Base-by-base conservation (phyloP, 768 basidiomycete species). In the Suillus alpinus region DNA sequence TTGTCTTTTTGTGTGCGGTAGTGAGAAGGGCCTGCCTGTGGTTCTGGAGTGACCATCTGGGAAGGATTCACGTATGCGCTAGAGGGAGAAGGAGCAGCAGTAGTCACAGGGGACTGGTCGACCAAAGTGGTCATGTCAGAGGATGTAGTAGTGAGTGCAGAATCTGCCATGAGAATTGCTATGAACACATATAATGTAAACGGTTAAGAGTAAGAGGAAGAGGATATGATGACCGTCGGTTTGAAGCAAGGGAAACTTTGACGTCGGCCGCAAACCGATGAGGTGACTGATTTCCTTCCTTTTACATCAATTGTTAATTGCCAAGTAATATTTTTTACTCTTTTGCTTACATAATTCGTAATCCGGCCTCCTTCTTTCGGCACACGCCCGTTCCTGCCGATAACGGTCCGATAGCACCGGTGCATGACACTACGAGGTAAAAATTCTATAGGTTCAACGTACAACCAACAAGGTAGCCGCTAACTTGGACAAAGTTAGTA, bases 31-130 rank as follows among this genome's bases (percentile, higher is more conserved):
- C 59, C 68, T 59, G 67, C 78, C 61, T 80, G 77, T n/a, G 79
- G 77, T 63, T 77, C 68, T 26, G 68, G 67, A 36, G 65, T 64
- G 23, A 53, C 20, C 71, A 79, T 78, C 56, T 81, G 78, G 6
- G 77, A 73, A 51, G 79, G 77, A 67, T 79, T 78, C 51, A 80
- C 72, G 65, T 76, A 79, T 18, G 75, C 66, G 7, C 68, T 69
- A 20, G 73, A 53, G 47, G 71, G 55, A 9, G 60, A 46, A 1
- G 58, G 57, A 41, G 62, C n/a, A 46, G 70, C 59, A 59, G 64
- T 68, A 36, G 49, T 29, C 29, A 62, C 57, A 34, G 51, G 43
- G 32, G 62, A 34, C 14, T 64, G 57, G 32, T 58, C 47, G 58
- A 53, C 46, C 56, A 62, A 57, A 40, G 59, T 32, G 26, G 66